phyloP scores from a whole-genome alignment of 805 yeast genomes.

The Trichomonascus vanleenenianus region DNA sequence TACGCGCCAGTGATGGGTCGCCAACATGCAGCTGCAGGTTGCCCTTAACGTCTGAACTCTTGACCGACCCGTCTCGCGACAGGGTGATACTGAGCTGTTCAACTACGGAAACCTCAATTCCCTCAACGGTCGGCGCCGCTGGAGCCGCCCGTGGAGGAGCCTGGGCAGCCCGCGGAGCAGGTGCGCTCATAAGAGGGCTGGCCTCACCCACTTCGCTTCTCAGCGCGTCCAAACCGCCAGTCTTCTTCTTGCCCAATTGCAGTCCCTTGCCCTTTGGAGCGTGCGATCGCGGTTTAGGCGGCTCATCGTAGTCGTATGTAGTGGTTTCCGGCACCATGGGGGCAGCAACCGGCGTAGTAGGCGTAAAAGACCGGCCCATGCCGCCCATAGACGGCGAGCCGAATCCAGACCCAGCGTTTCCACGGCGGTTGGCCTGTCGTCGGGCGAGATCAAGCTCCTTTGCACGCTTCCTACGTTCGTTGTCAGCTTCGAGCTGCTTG shows the following conservation, averaged over 20 bases:
- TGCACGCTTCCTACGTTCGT: conserved; percentile 91
- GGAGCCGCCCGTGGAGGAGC: conserved; percentile 23
- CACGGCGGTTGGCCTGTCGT: conserved; percentile 37
- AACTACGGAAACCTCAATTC: conserved; percentile 67
- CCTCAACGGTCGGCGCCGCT: conserved; percentile 45
- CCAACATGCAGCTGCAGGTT: conserved; percentile 83
- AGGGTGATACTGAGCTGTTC: conserved; percentile 75
- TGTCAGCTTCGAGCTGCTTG: conserved; percentile 94
- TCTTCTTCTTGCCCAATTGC: conserved; percentile 58
- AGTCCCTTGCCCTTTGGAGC: conserved; percentile 61
- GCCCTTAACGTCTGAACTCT: conserved; percentile 72
- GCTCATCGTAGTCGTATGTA: conserved; percentile 17
- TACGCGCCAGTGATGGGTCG: conserved; percentile 59
- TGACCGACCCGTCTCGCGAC: conserved; percentile 66
- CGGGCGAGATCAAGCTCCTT: conserved; percentile 59
- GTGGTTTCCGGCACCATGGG: conserved; percentile 7
- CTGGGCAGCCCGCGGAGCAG: conserved; percentile 25
- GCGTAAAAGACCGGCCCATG: conserved; percentile 3
- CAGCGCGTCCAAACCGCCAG: conserved; percentile 9
- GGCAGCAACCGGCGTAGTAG: conserved; percentile 8
- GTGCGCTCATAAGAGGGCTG: conserved; percentile 24
- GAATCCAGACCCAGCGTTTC: conserved; percentile 19
- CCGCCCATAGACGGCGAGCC: conserved; percentile 5
- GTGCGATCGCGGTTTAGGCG: conserved; percentile 15
- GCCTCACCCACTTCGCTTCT: conserved; percentile 20